Evolutionary conservation across 2,329 filamentous ascomycete genomes (phyloP).

Genomic region (Plectosphaerella cucumerina): DNA sequence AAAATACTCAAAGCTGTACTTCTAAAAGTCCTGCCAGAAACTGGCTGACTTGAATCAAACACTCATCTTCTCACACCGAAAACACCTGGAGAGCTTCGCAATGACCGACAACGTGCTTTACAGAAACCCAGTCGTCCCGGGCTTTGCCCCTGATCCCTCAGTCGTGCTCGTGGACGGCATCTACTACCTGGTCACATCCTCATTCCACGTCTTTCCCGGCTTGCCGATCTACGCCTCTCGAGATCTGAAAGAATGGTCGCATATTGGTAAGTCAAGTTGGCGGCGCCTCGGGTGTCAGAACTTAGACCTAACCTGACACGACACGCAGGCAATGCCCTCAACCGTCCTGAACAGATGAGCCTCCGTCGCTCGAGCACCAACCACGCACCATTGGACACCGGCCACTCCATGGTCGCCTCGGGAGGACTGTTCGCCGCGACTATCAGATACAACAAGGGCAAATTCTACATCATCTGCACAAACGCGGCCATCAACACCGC

Average conservation of each 20-base stretch:
- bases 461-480: slow-evolving; percentile 20
- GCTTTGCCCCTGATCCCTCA: slow-evolving; percentile 25
- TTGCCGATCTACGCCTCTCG: slow-evolving; percentile 32
- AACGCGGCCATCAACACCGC: slow-evolving; percentile 9
- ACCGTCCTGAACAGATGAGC: not conserved
- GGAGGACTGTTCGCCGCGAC: slow-evolving; percentile 17
- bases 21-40: too few species aligned
- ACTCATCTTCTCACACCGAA: not conserved
- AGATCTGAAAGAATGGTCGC: slow-evolving; percentile 24
- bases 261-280: slow-evolving; percentile 14
- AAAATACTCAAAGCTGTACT: too few species aligned
- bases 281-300: rapidly evolving
- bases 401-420: not conserved
- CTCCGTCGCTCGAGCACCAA: not conserved
- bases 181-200: slow-evolving; percentile 43
- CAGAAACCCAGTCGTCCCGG: slow-evolving; percentile 23
- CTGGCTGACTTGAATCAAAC: too few species aligned
- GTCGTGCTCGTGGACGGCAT: slow-evolving; percentile 18
- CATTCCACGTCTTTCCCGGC: slow-evolving; percentile 57
- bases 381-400: slow-evolving; percentile 2
- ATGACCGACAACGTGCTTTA: not conserved
- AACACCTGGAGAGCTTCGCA: not conserved
- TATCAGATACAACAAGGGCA: slow-evolving; percentile 15
- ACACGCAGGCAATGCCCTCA: not conserved
- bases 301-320: not conserved